Evolutionary conservation across 2,329 filamentous ascomycete genomes (phyloP).

Genomic region (Trichoderma sp.): DNA sequence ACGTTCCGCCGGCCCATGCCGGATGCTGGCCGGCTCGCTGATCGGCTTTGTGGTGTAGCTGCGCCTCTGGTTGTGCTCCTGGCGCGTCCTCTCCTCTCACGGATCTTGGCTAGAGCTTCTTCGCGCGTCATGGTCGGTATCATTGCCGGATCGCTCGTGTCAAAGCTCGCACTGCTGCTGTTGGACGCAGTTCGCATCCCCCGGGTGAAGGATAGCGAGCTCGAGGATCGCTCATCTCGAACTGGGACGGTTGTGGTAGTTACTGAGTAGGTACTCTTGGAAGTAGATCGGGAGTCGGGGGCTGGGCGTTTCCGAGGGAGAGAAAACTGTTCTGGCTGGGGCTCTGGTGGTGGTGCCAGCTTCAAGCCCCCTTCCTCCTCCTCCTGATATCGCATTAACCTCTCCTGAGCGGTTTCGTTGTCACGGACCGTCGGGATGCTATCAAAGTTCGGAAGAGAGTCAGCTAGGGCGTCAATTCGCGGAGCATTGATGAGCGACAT

Average conservation of each 20-base stretch:
- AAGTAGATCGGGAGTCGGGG: conserved; percentile 43
- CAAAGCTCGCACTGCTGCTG: conserved; percentile 47
- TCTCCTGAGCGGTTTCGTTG: conserved; percentile 22
- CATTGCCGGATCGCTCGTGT: conserved; percentile 58
- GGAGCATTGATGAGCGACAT: conserved; percentile 63
- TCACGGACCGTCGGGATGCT: conserved; percentile 43
- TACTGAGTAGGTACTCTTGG: conserved; percentile 48
- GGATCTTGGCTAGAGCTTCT: conserved; percentile 73
- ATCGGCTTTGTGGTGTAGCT: conserved; percentile 57
- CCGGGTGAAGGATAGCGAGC: conserved; percentile 47
- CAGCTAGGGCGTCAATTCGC: conserved; percentile 40
- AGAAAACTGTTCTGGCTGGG: conserved; percentile 18
- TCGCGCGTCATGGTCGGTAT: conserved; percentile 70
- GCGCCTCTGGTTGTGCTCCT: conserved; percentile 66
- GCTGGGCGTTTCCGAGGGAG: conserved; percentile 22
- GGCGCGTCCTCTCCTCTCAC: conserved; percentile 70
- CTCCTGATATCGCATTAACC: background rate
- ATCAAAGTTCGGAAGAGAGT: conserved; percentile 43
- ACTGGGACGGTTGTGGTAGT: conserved; percentile 56
- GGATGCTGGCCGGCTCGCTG: conserved; percentile 59
- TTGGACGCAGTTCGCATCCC: conserved; percentile 49
- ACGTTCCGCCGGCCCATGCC: conserved; percentile 50
- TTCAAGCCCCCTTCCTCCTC: background rate
- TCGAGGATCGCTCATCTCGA: conserved; percentile 45
- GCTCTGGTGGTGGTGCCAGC: conserved; percentile 17